Evolutionary conservation across 2,329 filamentous ascomycete genomes (phyloP).

Genomic region (Graphium sp.): DNA sequence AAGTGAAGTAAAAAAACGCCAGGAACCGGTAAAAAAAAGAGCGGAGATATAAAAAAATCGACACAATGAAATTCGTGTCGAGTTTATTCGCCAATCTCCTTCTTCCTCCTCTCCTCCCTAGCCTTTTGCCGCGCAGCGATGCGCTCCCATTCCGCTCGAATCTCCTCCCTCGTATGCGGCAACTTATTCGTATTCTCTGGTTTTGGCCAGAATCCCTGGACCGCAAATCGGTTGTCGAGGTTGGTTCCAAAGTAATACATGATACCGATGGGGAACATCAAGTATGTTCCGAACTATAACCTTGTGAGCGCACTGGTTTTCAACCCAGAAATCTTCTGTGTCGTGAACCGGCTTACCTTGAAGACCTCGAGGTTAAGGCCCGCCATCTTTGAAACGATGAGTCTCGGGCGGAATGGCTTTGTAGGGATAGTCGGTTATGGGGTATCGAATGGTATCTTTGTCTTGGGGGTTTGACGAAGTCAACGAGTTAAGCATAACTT

Average conservation of each 20-base stretch:
- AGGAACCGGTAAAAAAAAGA: no score
- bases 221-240: slow-evolving; percentile 78
- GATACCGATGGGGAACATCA: slow-evolving; percentile 95
- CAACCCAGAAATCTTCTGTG: background rate
- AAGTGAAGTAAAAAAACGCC: no score
- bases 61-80: no score
- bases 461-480: no score
- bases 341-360: slow-evolving; percentile 43
- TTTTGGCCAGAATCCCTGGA: slow-evolving; percentile 88
- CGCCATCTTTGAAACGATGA: slow-evolving; percentile 44
- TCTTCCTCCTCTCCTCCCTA: slow-evolving; percentile 44
- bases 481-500: no score
- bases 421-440: no score
- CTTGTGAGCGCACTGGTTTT: background rate
- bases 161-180: slow-evolving; percentile 65
- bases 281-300: slow-evolving; percentile 84
- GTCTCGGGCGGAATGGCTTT: no score
- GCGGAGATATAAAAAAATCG: no score
- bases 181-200: slow-evolving; percentile 60
- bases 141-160: slow-evolving; percentile 63
- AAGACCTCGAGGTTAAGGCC: slow-evolving; percentile 88
- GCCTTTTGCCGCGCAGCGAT: slow-evolving; percentile 51
- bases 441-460: no score
- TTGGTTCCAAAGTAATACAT: slow-evolving; percentile 99
- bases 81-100: slow-evolving; percentile 17